phyloP scores from a whole-genome alignment of 2,329 filamentous ascomycete genomes.

The Sordariomycetes sp. region DNA sequence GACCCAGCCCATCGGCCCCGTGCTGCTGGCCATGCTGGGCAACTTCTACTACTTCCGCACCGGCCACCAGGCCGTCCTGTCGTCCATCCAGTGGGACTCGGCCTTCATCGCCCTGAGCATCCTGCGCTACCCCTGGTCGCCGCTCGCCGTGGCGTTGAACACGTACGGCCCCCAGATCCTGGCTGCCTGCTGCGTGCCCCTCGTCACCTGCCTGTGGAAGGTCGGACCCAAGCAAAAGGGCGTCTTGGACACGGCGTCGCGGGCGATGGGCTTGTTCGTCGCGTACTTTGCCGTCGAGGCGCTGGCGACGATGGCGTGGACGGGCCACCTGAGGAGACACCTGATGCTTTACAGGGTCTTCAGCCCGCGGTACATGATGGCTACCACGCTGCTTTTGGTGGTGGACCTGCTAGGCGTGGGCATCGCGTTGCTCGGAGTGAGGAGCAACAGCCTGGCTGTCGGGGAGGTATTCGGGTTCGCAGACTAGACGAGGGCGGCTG shows the following conservation, averaged over 20 bases:
- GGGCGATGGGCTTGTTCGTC: slow-evolving; percentile 65
- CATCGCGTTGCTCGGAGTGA: slow-evolving; percentile 63
- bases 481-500: slow-evolving; percentile 21
- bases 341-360: slow-evolving; percentile 97
- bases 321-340: slow-evolving; percentile 78
- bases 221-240: slow-evolving; percentile 64
- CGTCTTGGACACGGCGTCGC: slow-evolving; percentile 60
- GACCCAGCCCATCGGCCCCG: slow-evolving; percentile 67
- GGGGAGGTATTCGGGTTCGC: slow-evolving; percentile 83
- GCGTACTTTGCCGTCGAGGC: slow-evolving; percentile 77
- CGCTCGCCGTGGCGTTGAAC: slow-evolving; percentile 73
- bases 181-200: slow-evolving; percentile 68
- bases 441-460: slow-evolving; percentile 70
- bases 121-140: slow-evolving; percentile 83
- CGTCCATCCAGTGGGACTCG: slow-evolving; percentile 90
- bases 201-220: slow-evolving; percentile 77
- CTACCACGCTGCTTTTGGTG: slow-evolving; percentile 59
- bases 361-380: slow-evolving; percentile 82
- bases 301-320: slow-evolving; percentile 82
- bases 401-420: slow-evolving; percentile 68
- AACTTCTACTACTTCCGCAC: slow-evolving; percentile 97
- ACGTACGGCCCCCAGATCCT: slow-evolving; percentile 85
- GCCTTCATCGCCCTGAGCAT: slow-evolving; percentile 83
- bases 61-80: slow-evolving; percentile 82
- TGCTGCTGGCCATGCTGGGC: slow-evolving; percentile 79